Evolutionary conservation across 768 basidiomycete genomes (phyloP), one percentile per base, ranked within the genome.

Genomic region (Calocera cornea): DNA sequence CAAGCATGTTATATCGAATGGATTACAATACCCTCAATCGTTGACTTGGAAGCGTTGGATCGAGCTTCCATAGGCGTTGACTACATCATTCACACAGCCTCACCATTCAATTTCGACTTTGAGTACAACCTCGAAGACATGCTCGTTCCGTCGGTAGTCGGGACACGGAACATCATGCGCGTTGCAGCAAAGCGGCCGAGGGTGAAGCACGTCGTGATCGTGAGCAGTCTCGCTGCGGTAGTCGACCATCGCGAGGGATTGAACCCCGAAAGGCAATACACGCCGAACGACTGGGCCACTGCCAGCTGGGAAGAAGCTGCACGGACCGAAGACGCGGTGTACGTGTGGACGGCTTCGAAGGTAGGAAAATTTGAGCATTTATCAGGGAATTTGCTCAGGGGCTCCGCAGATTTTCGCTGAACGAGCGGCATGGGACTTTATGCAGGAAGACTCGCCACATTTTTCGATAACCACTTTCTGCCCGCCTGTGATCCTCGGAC

Each of bases 101-200:
- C 54, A 7, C 54, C 54, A 33, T 60, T 60, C 54, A 27, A 27
- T 16, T 22, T 60, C 22, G 31, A 60, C 54, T 29, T 60, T 27
- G 54, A 60, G 54, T 60, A 60, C 54, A 60, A 60, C 31, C 24
- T 60, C 27, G 54, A 60, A 31, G 54, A 60, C 54, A 33, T 60
- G 54, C 54, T 60, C 11, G 54, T 60, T 33, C 54, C 54, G 22
- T 27, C 54, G 27, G 54, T 60, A 8, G 54, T 60, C 27, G 54
- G 54, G 2, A 60, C 54, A 2, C 24, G 54, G 27, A 60, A 60
- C 54, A 60, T 60, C 54, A 27, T 60, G 54, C 54, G 54, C 11
- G 54, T 60, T 11, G 54, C 54, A 29, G 24, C 54, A 27, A 60
- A 60, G 22, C 54, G 54, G 31, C 54, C 54, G 31, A 27, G 54